Percentiles rank a stretch among this genome's conserved stretches.
Conservation (phyloP, 1,284 basidiomycete species). For the Chalciporus sp. region DNA sequence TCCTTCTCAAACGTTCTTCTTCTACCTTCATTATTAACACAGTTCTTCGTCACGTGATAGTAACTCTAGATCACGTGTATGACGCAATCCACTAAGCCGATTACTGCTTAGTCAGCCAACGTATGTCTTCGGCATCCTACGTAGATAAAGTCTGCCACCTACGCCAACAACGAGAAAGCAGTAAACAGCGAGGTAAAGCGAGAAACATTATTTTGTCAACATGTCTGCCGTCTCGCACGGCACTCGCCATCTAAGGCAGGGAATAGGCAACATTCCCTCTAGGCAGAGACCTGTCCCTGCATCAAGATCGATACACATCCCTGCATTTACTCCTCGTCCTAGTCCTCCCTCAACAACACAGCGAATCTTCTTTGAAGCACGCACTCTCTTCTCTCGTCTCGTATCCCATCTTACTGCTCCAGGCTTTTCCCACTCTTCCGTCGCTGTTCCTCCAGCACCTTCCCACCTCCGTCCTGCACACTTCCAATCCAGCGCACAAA, state of each 20-base stretch:
- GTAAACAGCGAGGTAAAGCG: too few relatives aligned
- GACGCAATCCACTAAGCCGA: too few relatives aligned
- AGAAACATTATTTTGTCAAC: not conserved
- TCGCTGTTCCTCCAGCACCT: slow-evolving; percentile 39
- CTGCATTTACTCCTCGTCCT: slow-evolving; percentile 13
- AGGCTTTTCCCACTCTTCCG: slow-evolving; percentile 44
- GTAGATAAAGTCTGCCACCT: not conserved
- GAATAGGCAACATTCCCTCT: slow-evolving; percentile 15
- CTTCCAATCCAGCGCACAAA: slow-evolving; percentile 34
- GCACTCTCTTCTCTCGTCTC: slow-evolving; percentile 55
- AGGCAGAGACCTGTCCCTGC: slow-evolving; percentile 2
- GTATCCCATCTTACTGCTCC: slow-evolving; percentile 61
- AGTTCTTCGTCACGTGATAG: slow-evolving; percentile 3
- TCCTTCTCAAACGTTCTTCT: not conserved
- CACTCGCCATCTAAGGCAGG: slow-evolving; percentile 27
- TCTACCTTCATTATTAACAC: too few relatives aligned
- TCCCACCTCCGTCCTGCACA: slow-evolving; percentile 39
- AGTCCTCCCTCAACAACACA: slow-evolving; percentile 40
- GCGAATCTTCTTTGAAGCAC: slow-evolving; percentile 54
- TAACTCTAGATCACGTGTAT: too few relatives aligned
- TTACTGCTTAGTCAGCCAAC: slow-evolving; percentile 11
- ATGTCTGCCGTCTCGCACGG: slow-evolving; percentile 32
- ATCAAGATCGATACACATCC: slow-evolving; percentile 23
- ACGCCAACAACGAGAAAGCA: not conserved
- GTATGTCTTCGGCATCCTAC: slow-evolving; percentile 5